Evolutionary conservation across 306 rosid genomes (phyloP).

Genomic region (Ormosia semicastrata): DNA sequence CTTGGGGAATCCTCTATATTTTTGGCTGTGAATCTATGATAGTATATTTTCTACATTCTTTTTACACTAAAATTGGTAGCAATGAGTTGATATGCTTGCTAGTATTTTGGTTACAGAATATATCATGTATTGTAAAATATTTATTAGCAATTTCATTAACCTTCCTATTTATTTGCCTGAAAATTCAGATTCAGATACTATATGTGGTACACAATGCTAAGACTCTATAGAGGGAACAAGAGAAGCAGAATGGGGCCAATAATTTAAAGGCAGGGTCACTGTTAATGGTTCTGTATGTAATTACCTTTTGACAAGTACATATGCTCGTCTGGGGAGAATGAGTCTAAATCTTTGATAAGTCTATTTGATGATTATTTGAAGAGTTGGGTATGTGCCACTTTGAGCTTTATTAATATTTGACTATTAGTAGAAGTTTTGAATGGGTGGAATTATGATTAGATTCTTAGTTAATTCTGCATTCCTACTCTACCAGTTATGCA

Average conservation of each 20-base stretch:
- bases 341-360: slow-evolving; percentile 67
- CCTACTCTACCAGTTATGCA: background rate
- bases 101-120: background rate
- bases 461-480: background rate
- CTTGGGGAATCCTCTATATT: background rate
- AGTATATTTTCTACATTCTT: background rate
- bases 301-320: slow-evolving; percentile 59
- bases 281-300: slow-evolving; percentile 70
- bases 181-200: slow-evolving; percentile 10
- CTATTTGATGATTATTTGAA: slow-evolving; percentile 73
- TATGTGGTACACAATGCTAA: no score
- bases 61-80: slow-evolving; percentile 2
- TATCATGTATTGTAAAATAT: background rate
- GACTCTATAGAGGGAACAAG: no score
- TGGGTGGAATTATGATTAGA: background rate
- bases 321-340: slow-evolving; percentile 81
- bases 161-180: background rate
- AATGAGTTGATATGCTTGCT: background rate
- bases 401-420: background rate
- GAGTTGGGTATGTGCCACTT: slow-evolving; percentile 66
- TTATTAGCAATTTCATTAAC: slow-evolving; percentile 22
- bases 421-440: background rate
- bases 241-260: no score
- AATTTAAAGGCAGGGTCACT: slow-evolving; percentile 81
- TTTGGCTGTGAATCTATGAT: background rate